phyloP scores from a whole-genome alignment of 1,284 basidiomycete species.

The Leccinum cinnamomeum region DNA sequence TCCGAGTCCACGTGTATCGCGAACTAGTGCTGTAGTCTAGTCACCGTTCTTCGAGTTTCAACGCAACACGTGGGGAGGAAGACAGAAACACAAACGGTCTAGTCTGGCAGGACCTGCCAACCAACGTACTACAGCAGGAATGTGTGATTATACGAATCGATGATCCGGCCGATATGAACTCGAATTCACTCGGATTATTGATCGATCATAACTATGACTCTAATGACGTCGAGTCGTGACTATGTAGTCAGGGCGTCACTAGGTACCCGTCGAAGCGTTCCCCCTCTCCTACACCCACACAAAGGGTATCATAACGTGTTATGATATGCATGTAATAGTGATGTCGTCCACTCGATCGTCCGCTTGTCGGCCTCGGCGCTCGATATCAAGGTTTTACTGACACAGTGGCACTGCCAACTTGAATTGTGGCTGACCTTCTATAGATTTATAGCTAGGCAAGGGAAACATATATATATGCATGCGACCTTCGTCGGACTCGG shows the following conservation, averaged over 20 bases:
- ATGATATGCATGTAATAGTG: not conserved
- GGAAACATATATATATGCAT: not conserved
- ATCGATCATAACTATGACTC: not conserved
- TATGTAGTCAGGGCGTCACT: not conserved
- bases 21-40: not conserved
- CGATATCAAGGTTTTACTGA: not conserved
- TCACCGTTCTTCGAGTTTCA: not conserved
- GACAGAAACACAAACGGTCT: not conserved
- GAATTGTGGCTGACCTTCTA: not conserved
- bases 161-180: constrained; percentile 4
- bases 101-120: not conserved
- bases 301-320: not conserved
- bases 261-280: not conserved
- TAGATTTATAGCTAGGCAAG: not conserved
- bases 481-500: not conserved
- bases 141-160: not conserved
- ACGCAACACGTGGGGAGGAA: not conserved
- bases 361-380: not conserved
- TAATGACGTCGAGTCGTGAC: not conserved
- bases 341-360: not conserved
- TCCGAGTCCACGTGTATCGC: not conserved
- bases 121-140: not conserved
- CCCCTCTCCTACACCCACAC: too few species aligned
- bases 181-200: not conserved
- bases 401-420: not conserved